phyloP scores from a whole-genome alignment of 306 rosid species.

The Canavalia ensiformis region DNA sequence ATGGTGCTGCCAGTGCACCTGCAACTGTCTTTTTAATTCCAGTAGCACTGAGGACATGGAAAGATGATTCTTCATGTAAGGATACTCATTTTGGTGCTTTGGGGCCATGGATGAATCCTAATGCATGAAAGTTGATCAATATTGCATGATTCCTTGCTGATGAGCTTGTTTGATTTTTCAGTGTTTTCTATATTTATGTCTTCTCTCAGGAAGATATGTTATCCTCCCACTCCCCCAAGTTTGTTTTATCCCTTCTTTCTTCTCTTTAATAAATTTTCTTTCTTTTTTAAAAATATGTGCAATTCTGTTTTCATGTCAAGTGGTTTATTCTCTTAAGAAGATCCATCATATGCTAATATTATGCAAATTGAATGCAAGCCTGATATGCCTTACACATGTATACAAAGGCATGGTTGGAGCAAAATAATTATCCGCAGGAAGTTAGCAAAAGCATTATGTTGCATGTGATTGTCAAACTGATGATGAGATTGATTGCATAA shows the following conservation, averaged over 20 bases:
- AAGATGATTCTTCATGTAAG: slow-evolving; percentile 8
- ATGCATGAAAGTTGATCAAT: background rate
- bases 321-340: background rate
- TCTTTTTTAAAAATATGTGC: background rate
- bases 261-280: background rate
- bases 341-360: background rate
- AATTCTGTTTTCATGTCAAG: background rate
- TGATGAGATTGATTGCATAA: slow-evolving; percentile 11
- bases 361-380: background rate
- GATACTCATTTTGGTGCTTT: slow-evolving; percentile 4
- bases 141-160: background rate
- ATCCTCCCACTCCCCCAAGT: background rate
- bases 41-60: background rate
- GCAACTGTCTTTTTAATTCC: background rate
- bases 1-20: background rate
- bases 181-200: background rate
- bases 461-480: background rate
- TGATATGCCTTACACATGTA: background rate
- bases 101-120: background rate
- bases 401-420: background rate
- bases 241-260: background rate
- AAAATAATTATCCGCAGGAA: background rate
- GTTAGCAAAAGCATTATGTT: background rate
- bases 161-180: background rate
- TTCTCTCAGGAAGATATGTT: background rate